Conservation (phyloP, 192 early-diverging fungal genomes). For the Dissophora ornata region DNA sequence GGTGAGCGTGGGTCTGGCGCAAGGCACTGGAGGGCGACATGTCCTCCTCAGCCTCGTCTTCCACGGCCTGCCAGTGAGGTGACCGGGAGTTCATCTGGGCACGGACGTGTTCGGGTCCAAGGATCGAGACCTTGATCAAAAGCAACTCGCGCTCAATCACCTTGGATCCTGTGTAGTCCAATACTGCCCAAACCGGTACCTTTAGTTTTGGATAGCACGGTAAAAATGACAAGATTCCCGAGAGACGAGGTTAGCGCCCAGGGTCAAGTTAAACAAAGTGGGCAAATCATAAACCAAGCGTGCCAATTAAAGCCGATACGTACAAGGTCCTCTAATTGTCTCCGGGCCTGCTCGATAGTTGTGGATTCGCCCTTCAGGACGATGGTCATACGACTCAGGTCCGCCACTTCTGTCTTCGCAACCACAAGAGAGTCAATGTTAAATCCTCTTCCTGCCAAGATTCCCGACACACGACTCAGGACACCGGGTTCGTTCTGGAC, state of each 20-base stretch:
- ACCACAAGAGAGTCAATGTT: conserved; percentile 99
- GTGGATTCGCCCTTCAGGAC: conserved; percentile 88
- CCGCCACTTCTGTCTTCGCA: conserved; percentile 93
- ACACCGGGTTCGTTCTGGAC: conserved; percentile 94
- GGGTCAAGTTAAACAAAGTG: background rate
- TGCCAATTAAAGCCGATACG: conserved; percentile 9
- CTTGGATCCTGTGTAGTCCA: conserved; percentile 92
- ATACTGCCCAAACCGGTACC: conserved; percentile 95
- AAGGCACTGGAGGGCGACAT: conserved; percentile 59
- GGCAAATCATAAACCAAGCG: background rate
- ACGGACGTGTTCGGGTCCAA: conserved; percentile 71
- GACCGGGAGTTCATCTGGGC: conserved; percentile 59
- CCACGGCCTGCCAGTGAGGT: conserved; percentile 30
- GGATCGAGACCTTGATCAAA: conserved; percentile 91
- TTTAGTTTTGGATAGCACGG: conserved; percentile 23
- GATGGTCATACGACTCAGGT: conserved; percentile 95
- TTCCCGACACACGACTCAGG: conserved; percentile 82
- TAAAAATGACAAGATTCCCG: no score
- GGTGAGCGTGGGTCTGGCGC: conserved; percentile 68
- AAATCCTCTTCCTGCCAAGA: conserved; percentile 94
- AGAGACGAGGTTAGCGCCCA: no score
- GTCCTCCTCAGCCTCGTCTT: conserved; percentile 38
- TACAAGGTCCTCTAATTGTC: conserved; percentile 96
- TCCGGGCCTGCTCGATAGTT: conserved; percentile 90
- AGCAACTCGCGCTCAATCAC: conserved; percentile 94